Base-by-base conservation (phyloP, 495 filamentous ascomycete genomes). In the Aspergillus sclerotioniger region DNA sequence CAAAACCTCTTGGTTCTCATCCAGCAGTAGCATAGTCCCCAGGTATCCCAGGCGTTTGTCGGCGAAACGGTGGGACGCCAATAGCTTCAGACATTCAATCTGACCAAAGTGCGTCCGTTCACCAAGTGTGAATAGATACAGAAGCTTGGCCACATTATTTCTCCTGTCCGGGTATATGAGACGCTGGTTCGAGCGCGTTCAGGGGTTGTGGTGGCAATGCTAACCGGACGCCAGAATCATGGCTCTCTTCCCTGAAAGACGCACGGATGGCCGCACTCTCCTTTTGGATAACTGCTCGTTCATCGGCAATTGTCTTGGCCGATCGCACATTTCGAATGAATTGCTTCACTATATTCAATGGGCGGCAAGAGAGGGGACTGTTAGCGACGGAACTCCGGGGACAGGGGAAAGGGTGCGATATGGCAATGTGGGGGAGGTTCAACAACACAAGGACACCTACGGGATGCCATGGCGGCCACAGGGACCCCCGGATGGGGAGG, bases 271-370 rank as follows among this genome's bases (percentile, higher is more conserved):
- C 89, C 53, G 94, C 95, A 75, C 94, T 98, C 78, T 98, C 94
- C 73, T 98, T 98, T 66, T 98, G 94, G 57, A 98, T 94, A 25
- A 98, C 94, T 21, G 92, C 91, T 65, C 94, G 86, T 80, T 98
- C 94, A 74, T 98, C 94, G 67, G 95, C 95, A 68, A 98, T 94
- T 31, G 94, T 98, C 82, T 98, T 98, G 52, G 94, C 90, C 45
- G 93, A 92, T 67, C 94, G 90, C 62, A 98, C 94, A 79, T 96
- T 96, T 70, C 94, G 91, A 76, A 98, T 98, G 78, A 98, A 98
- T 80, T 97, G 93, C 78, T 98, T 98, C 72, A 98, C 93, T 97
- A 65, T 25, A 51, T 61, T 57, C 37, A 48, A 16, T 51, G 29
- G 55, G 41, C 45, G 41, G 37, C n/a, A 25, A 17, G 53, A 44